Base-by-base conservation (phyloP, 2,329 filamentous ascomycete genomes). In the Fusarium sp. region DNA sequence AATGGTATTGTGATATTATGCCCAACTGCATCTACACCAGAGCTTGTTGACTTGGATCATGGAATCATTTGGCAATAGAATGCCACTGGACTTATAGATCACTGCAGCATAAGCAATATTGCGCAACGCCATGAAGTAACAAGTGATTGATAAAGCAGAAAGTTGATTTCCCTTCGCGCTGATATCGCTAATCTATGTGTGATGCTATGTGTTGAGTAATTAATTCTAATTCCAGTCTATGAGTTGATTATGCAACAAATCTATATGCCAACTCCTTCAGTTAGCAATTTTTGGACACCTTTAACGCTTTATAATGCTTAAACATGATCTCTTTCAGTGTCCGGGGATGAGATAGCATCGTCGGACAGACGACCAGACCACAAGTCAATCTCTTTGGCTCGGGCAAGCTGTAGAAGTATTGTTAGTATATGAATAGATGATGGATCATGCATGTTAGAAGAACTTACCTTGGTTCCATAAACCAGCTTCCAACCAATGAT, bases 401-500 rank as follows among this genome's bases (percentile, higher is more conserved):
- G 82, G 20, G 81, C 84, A 15, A 78, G 65, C 69, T 73, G 6
- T 3, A 4, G 2, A 11, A 14, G 15, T 15, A 14, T 0, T 4
- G 23, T 72, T 17, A 70, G 67, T 38, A 41, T 50, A 8, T 9
- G 3, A 14, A 13, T 7, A 7, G 8, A 5, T 18, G 6, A 7
- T n/a, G 12, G 4, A 14, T 18, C 11, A 11, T 17, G 23, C 23
- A 23, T 14, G 2, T 8, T 37, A 3, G 4, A 6, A 10, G 10
- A 7, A 46, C 27, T 23, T 50, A 74, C 70, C 65, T 76, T 76
- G 20, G 67, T 74, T 5, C 64, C 48, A 14, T 67, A 42, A 1
- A 79, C 23, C 81, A 81, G 5, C 82, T 90, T 91, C 82, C 92
- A 91, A 5, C 85, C 88, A 15, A 88, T 10, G 74, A 91, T 92